phyloP scores from a whole-genome alignment of 176 grass and related monocot genomes.

The Carex scoparia region DNA sequence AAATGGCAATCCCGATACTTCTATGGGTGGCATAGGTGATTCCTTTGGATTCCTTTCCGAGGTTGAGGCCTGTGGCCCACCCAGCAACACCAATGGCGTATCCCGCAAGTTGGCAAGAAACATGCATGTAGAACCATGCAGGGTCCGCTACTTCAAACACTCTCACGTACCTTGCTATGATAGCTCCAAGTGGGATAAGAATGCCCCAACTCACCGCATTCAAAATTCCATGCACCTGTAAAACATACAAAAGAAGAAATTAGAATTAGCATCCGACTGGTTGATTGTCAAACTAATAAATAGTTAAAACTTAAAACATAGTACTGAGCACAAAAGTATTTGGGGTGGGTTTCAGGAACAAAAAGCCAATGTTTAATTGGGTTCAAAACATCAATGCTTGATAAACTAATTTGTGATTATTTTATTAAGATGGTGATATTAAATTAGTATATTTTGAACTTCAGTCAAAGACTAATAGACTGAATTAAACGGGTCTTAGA shows the following conservation, averaged over 20 bases:
- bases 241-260: background rate
- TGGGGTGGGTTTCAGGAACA: background rate
- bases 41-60: constrained; percentile 74
- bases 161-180: constrained; percentile 67
- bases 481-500: too few relatives aligned
- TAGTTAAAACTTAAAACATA: background rate
- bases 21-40: constrained; percentile 57
- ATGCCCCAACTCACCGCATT: constrained; percentile 87
- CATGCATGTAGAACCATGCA: constrained; percentile 84
- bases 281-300: background rate
- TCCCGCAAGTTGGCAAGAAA: constrained; percentile 52
- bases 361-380: background rate
- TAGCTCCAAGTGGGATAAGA: constrained; percentile 62
- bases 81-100: constrained; percentile 76
- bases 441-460: background rate
- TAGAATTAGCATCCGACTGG: background rate
- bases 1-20: constrained; percentile 65
- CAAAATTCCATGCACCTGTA: constrained; percentile 70
- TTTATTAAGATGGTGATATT: background rate
- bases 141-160: constrained; percentile 68
- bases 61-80: constrained; percentile 72
- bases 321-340: background rate
- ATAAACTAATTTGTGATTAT: background rate
- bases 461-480: background rate
- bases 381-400: background rate